These are phyloP conservation scores for Chrysosporium keratinophilum DNA, from an alignment of 2,329 filamentous ascomycete genomes.

Conservation along the genomic window DNA sequence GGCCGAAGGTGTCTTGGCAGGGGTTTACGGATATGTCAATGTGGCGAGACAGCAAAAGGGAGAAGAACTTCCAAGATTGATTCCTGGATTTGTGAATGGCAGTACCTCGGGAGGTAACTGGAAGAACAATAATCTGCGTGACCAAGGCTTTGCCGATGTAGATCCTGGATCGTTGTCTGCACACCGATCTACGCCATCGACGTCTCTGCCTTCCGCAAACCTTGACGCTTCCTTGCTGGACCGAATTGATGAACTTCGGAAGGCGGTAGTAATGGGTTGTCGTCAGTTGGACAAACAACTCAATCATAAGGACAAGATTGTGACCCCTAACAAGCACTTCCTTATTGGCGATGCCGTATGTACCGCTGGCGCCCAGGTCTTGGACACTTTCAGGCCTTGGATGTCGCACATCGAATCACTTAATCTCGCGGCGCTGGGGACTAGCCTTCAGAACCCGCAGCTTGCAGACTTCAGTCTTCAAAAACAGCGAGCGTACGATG, in stretches of 20 bases:
- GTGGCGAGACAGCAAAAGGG: constrained; percentile 87
- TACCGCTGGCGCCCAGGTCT: constrained; percentile 62
- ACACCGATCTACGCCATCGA: too few relatives aligned
- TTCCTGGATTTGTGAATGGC: constrained; percentile 85
- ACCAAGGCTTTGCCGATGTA: constrained; percentile 60
- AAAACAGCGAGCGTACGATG: constrained; percentile 90
- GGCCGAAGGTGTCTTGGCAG: constrained; percentile 88
- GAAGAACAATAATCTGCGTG: constrained; percentile 55
- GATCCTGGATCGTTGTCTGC: constrained; percentile 47
- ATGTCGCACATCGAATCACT: constrained; percentile 83
- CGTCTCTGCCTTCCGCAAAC: constrained; percentile 48
- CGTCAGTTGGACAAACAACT: constrained; percentile 80
- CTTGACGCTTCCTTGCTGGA: constrained; percentile 72
- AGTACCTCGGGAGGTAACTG: constrained; percentile 78
- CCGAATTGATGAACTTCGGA: constrained; percentile 73
- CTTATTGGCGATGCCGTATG: constrained; percentile 75
- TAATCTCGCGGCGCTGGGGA: constrained; percentile 68
- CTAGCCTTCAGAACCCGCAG: constrained; percentile 71
- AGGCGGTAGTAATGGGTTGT: constrained; percentile 74
- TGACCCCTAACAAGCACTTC: constrained; percentile 68
- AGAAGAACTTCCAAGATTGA: constrained; percentile 82
- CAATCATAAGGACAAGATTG: constrained; percentile 64
- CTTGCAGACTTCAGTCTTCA: constrained; percentile 77
- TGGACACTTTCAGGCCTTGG: constrained; percentile 86
- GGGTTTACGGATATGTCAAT: constrained; percentile 93